Evolutionary conservation across 208 protist genomes (phyloP), one percentile per base, ranked within the genome.

Genomic region (Leishmania martiniquensis): DNA sequence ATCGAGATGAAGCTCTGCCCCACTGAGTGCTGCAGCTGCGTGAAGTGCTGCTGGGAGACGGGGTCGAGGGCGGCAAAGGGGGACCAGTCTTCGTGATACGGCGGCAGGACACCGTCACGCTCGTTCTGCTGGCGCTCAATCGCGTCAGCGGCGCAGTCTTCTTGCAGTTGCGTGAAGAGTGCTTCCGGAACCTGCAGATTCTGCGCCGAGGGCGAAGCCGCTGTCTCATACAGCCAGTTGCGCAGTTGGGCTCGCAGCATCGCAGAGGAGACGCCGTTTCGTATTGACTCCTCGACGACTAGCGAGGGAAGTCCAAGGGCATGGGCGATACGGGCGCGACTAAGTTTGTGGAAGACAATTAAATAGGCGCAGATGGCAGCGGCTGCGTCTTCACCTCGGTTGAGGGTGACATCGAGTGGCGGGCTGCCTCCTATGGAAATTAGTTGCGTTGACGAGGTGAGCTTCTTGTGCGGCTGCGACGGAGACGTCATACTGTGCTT

Each of bases 1-100:
- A 98, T 95, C n/a, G 93, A 97, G 49, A 93, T 91, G 78, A 97
- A 96, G 69, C 92, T 95, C 68, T 98, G 94, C 1, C 95, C 95
- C 37, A 98, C 91, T 9, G 89, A 90, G 51, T 81, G 77, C 67
- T 85, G 82, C 65, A 98, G 81, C 47, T 85, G 66, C 39, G 74
- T 72, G 76, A 97, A 98, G 84, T 97, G 88, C 17, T 89, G 68
- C 49, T 83, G 72, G n/a, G 94, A 91, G 60, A 88, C 68, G 6
- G 87, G 78, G 74, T 97, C 93, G 17, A 97, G 83, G 9, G 87
- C 85, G 15, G 66, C 75, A 65, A 95, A 85, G 3, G 85, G 71
- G 9, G 83, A 87, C 52, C 59, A 81, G 72, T 85, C 78, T 22
- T 83, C 75, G 22, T 77, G 82, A 20, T 55, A 76, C 4, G 69